Base-by-base conservation (phyloP, 805 yeast species). In the Wickerhamomyces pijperi region DNA sequence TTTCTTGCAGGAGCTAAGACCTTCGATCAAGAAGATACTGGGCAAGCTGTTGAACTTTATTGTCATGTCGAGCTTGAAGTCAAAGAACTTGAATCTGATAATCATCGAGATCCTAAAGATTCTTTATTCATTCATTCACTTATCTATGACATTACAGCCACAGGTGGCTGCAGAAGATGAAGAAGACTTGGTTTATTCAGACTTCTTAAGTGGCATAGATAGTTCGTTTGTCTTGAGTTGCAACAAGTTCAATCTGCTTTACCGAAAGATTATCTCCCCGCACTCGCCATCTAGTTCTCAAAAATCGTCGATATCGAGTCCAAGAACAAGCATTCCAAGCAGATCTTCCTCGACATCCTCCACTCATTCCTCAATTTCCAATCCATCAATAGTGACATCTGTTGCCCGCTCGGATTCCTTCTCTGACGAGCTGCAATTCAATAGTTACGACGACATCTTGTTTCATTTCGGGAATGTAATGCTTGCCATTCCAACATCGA, bases 101-200 rank as follows among this genome's bases (percentile, higher is more conserved):
- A 51, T 53, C 31, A 44, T 54, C 39, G 58, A 54, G 34, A 53
- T 51, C 15, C 41, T 54, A 29, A 54, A 54, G 40, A 53, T 53
- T 13, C 38, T 54, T 13, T 53, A 53, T 35, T 39, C 54, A 2
- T 49, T 37, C 25, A 39, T 53, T 7, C 56, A 54, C 29, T 31
- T 31, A 31, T 31, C 33, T 4, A 6, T 17, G 13, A 14, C n/a
- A 13, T 28, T 15, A 28, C 7, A 13, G 14, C 15, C 18, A n/a
- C 18, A 31, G 5, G 17, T 5, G n/a, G 5, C 11, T n/a, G 12
- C 33, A 17, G 13, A 15, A 7, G 6, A 6, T 28, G 16, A 28
- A 11, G 6, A 31, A 15, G 55, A 50, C 32, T 41, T 44, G n/a
- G 49, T 40, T 15, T 48, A 45, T n/a, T 46, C 49, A 12, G 19